Evolutionary conservation across 495 filamentous ascomycete species (phyloP), one percentile per base, ranked within the genome.

Genomic region (Aspergillus wentii): DNA sequence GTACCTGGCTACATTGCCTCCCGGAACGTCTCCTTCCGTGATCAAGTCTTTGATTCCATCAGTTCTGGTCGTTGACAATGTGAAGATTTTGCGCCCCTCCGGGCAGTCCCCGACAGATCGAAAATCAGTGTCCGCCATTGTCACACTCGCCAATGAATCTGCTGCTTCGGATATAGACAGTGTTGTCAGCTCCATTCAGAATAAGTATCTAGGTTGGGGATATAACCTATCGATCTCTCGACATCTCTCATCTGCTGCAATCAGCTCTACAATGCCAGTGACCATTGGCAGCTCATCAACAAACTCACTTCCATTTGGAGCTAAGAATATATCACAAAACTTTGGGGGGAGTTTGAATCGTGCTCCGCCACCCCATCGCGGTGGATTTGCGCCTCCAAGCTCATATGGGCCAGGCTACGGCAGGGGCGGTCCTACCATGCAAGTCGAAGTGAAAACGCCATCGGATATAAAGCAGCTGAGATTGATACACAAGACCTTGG

Each of bases 401-500:
- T 83, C 82, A 0, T 89, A 85, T 55, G 73, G 70, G 5, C 51
- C 71, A 5, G 33, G 39, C 16, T 46, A 51, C 15, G 68, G 61
- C 18, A 60, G 68, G 51, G 48, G 40, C 41, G 58, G 54, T 4
- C 57, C 70, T 18, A 65, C 73, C 19, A 64, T 84, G 1, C 78
- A 85, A 46, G 83, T 97, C 14, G 78, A 82, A 10, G 84, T 95
- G 9, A 74, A 75, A 35, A 69, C 83, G 7, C 94, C 92, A 3
- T 64, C 72, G 8, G 85, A 96, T 49, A 75, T 95, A 17, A 84
- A 82, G 29, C 78, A 86, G 48, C 64, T 97, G 2, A 80, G 78
- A 30, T 66, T 94, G 22, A 95, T 99, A 35, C 90, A 99, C 62
- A 88, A 80, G 52, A 87, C 89, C 0, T 65, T 94, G 22, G 92